Conservation (phyloP, 805 yeast species). For the Lipomyces chichibuensis region DNA sequence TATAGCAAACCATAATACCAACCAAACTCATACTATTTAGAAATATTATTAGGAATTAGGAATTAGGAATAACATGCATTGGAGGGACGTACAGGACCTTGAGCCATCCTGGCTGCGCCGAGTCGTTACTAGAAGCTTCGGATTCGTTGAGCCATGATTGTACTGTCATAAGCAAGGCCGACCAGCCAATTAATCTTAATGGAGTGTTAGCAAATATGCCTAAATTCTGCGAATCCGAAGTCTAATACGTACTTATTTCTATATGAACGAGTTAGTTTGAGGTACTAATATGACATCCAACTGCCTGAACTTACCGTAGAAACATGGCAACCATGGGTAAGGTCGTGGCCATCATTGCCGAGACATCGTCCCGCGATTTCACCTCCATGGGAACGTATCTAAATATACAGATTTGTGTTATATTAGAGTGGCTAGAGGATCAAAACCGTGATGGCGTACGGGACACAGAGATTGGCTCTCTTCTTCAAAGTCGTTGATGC, state of each 20-base stretch:
- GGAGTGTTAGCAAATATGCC: not conserved
- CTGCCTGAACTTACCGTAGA: conserved; percentile 15
- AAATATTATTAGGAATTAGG: not conserved
- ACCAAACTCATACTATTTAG: conserved; percentile 24
- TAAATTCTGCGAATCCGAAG: not conserved
- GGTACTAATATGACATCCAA: not conserved
- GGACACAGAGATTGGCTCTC: conserved; percentile 15
- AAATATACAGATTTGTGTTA: not conserved
- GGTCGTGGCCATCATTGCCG: conserved; percentile 21
- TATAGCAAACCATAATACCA: conserved; percentile 33
- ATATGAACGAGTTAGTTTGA: not conserved
- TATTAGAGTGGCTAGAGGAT: not conserved
- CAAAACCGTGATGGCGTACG: not conserved
- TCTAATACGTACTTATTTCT: conserved; percentile 1
- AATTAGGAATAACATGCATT: not conserved
- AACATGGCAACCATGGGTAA: conserved; percentile 35
- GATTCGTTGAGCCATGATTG: conserved; percentile 34
- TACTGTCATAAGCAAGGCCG: conserved; percentile 29
- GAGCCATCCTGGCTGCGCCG: conserved; percentile 31
- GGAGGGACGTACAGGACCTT: conserved; percentile 24
- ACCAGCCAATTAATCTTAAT: conserved; percentile 27
- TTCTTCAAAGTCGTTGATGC: conserved; percentile 13
- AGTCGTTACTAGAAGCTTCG: conserved; percentile 8
- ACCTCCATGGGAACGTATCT: conserved; percentile 15
- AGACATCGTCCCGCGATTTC: conserved; percentile 16